phyloP scores from a whole-genome alignment of 257 asterid species.

The Rhazya stricta region DNA sequence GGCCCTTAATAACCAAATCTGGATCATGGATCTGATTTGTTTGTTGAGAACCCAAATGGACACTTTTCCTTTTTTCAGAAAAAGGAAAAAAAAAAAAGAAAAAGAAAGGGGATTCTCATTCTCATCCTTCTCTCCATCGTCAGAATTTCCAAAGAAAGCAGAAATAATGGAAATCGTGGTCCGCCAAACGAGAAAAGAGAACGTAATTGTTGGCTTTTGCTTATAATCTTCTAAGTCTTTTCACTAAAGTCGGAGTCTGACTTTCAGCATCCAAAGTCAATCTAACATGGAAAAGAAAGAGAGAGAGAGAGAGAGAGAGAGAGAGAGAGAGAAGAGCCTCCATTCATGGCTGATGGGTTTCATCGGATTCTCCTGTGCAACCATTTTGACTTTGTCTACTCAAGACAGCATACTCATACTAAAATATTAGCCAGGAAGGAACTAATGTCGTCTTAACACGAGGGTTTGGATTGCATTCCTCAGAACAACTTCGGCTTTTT shows the following conservation, averaged over 20 bases:
- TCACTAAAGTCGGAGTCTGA: slow-evolving; percentile 1
- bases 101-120: too few relatives aligned
- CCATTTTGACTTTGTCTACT: not conserved
- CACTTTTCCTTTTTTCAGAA: too few relatives aligned
- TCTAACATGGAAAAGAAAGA: not conserved
- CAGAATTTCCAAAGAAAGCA: too few relatives aligned
- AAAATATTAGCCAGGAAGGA: not conserved
- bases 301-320: not conserved
- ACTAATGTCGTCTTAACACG: not conserved
- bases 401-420: not conserved
- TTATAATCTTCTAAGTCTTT: not conserved
- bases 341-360: not conserved
- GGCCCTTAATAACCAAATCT: too few relatives aligned
- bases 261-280: slow-evolving; percentile 3
- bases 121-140: too few relatives aligned
- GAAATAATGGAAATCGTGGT: not conserved
- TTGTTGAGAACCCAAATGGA: too few relatives aligned
- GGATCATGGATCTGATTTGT: too few relatives aligned
- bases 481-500: not conserved
- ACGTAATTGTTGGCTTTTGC: not conserved
- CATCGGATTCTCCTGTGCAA: not conserved
- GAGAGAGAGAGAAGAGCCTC: not conserved
- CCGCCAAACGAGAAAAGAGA: not conserved
- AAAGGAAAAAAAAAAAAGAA: too few relatives aligned
- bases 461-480: not conserved